These are phyloP conservation scores for Moniliophthora roreri DNA, from an alignment of 1,284 basidiomycete genomes.

Conservation along the genomic window DNA sequence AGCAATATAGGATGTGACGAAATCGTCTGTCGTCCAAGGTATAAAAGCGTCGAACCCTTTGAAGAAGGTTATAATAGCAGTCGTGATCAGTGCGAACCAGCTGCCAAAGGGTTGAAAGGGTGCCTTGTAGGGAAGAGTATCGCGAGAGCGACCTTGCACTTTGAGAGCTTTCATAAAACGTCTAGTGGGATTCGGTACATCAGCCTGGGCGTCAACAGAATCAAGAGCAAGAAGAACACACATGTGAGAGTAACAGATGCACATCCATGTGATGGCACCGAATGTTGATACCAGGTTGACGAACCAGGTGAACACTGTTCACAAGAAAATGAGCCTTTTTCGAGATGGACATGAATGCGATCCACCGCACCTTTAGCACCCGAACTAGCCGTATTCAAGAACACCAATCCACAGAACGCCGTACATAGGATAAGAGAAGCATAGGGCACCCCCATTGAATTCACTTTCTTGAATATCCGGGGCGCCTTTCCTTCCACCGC, in stretches of 20 bases:
- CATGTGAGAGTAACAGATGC: conserved; percentile 69
- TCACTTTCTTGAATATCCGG: conserved; percentile 51
- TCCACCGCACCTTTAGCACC: conserved; percentile 44
- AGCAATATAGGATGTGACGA: conserved; percentile 61
- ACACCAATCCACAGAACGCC: conserved; percentile 56
- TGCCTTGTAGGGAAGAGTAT: conserved; percentile 68
- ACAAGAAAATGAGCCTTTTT: conserved; percentile 12
- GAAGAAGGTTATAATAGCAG: conserved; percentile 64
- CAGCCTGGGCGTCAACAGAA: neutral
- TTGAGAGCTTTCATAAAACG: conserved; percentile 71
- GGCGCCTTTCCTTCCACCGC: conserved; percentile 68
- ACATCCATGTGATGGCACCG: conserved; percentile 75
- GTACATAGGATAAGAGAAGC: conserved; percentile 50
- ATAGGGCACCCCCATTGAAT: conserved; percentile 64
- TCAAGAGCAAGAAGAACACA: conserved; percentile 29
- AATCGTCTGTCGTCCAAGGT: conserved; percentile 57
- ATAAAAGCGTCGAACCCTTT: conserved; percentile 72
- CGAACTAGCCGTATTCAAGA: conserved; percentile 57
- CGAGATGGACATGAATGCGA: neutral
- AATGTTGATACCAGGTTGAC: conserved; percentile 69
- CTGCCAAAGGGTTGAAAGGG: conserved; percentile 65
- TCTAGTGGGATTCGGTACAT: conserved; percentile 28
- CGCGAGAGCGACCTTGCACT: conserved; percentile 62
- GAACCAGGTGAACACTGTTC: conserved; percentile 72
- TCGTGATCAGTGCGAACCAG: conserved; percentile 60